Evolutionary conservation across 1,284 basidiomycete genomes (phyloP).

Genomic region (Cystobasidium slooffiae): DNA sequence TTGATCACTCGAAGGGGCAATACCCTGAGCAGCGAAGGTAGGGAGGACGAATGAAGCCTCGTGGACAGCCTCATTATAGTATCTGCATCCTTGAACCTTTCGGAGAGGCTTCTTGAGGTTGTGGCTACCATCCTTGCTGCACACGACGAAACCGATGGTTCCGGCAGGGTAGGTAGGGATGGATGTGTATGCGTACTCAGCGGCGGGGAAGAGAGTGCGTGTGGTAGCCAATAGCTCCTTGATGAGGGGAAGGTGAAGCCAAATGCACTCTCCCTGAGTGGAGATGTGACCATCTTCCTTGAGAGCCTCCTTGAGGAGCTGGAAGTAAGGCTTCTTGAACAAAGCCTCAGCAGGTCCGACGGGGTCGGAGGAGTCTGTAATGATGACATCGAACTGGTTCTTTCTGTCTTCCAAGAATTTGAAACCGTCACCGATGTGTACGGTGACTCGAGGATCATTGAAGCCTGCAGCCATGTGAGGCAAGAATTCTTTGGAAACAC

Average conservation of each 20-base stretch:
- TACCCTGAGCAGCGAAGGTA: constrained; percentile 74
- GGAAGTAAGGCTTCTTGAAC: constrained; percentile 97
- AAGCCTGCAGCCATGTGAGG: constrained; percentile 92
- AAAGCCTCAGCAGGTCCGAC: constrained; percentile 93
- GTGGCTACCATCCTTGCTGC: constrained; percentile 75
- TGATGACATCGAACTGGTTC: constrained; percentile 93
- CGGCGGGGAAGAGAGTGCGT: constrained; percentile 76
- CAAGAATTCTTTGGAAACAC: constrained; percentile 90
- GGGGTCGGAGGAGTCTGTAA: constrained; percentile 97
- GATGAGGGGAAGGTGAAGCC: constrained; percentile 93
- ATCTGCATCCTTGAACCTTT: constrained; percentile 65
- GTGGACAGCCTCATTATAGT: constrained; percentile 88
- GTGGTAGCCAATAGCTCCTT: constrained; percentile 75
- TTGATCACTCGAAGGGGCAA: constrained; percentile 58
- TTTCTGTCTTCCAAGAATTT: constrained; percentile 91
- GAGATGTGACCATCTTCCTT: constrained; percentile 90
- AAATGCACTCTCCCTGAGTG: constrained; percentile 94
- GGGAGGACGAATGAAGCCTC: constrained; percentile 84
- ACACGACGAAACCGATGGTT: constrained; percentile 94
- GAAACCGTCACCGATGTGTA: constrained; percentile 95
- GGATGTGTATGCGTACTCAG: constrained; percentile 93
- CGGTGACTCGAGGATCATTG: constrained; percentile 79
- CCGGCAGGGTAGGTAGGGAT: constrained; percentile 98
- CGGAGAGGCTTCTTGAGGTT: constrained; percentile 73
- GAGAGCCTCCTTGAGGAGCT: constrained; percentile 87